Base-by-base conservation (phyloP, 2,329 filamentous ascomycete species). In the Exserohilum turcica region DNA sequence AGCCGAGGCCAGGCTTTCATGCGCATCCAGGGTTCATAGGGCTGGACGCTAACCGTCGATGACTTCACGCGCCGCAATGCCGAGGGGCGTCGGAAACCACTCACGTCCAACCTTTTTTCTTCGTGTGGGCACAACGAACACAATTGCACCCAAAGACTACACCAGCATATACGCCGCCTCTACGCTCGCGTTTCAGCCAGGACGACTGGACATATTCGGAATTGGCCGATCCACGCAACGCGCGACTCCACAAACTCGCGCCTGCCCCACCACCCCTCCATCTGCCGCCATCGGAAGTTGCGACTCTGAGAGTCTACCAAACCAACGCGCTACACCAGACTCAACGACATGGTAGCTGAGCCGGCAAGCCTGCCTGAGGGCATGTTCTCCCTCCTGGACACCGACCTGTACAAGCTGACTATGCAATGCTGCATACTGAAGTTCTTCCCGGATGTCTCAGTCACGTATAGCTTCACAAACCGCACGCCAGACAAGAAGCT, bases 401-500 rank as follows among this genome's bases (percentile, higher is more conserved):
- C 79, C 1, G 86, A 89, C 73, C 76, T 99, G 56, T 99, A 97
- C 84, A 99, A 99, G 77, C 78, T 99, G 76, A 99, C 94, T 16
- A 99, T 99, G 94, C 94, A 99, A 87, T 96, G 74, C 47, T 76
- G 74, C 57, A 88, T 97, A 61, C 84, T 95, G 64, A 95, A 95
- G 76, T 95, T 92, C 79, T 97, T 96, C 75, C 88, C 88, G 29
- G 82, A 92, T 53, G 79, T 74, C 66, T 84, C 87, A 38, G 94
- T 97, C 53, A 92, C 90, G 2, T 99, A 97, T 72, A 86, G 89
- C 54, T 97, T 95, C 78, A 97, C 92, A 45, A 99, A 99, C 74
- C 89, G 94, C 44, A 99, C 94, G 1, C 91, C 91, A 6, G 86
- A 96, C 57, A 96, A 97, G 86, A 92, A 92, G 73, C 81, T 99